Evolutionary conservation across 345 rosid genomes (phyloP), one percentile per base, ranked within the genome.

Genomic region (Murraya paniculata): DNA sequence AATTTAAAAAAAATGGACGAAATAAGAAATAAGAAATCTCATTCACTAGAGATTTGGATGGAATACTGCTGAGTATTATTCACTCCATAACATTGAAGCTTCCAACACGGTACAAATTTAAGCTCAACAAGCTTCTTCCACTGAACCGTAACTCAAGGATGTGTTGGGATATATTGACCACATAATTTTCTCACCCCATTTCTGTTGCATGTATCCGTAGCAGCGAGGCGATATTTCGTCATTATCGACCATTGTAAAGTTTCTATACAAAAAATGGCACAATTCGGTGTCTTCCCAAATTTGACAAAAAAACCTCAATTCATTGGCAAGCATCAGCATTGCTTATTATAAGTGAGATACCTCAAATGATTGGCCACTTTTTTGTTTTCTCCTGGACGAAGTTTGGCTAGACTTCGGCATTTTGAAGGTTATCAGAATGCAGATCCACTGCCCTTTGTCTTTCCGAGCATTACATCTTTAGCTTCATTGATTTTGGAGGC

Each of bases 401-500:
- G 22, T 38, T 71, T 24, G 30, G 65, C 36, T n/a, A 64, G 55
- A 62, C 25, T 36, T 56, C 0, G 1, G 64, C 67, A 7, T 5
- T 55, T 41, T 22, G 13, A 6, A 71, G 10, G 65, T n/a, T 13
- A 68, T 84, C 85, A 93, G 75, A 94, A 94, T 11, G 93, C 89
- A 64, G 95, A 94, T 57, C 91, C 95, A 0, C 89, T 78, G 82
- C 84, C 85, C 84, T 83, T 87, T 9, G 88, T 85, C 85, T 91
- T 95, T 19, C 97, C 97, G 9, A 90, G 95, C 95, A 94, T 88
- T 57, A 90, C 82, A 24, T 93, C 97, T 81, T 91, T 91, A 45
- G 97, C 98, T 86, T 94, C 98, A 22, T 93, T 95, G 77, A 93
- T 90, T 82, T 93, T 95, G n/a, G 98, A 93, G 18, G 97, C 97